Evolutionary conservation across 441 rosid genomes (phyloP), one percentile per base, ranked within the genome.

Genomic region (Brassica balearica): DNA sequence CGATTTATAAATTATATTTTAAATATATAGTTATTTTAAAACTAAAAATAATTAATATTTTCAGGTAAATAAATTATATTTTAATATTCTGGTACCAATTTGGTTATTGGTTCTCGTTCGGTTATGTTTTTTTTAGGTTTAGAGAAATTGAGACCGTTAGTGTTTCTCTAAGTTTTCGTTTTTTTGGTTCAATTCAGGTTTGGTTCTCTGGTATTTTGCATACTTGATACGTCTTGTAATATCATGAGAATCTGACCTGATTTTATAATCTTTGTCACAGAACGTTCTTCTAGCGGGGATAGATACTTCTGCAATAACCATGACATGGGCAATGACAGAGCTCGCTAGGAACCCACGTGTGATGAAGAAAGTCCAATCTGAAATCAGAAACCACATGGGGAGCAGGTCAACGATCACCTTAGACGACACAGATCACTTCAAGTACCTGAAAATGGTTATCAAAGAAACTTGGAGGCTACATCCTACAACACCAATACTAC

Each of bases 381-480:
- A 87, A 81, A 66, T 91, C 15, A 79, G 92, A 82, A 76, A 58
- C 8, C 11, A 46, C 6, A 74, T 81, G 3, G 82, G 81, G 34
- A 83, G 61, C 12, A 86, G 29, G 56, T 75, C 58, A 69, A 71
- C 11, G 15, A 85, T 86, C 3, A 69, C 23, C 0, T 86, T 84
- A 10, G 75, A 43, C 4, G 82, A 80, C 22, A 59, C 71, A 0
- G 86, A 85, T 10, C 51, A 87, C 12, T 82, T 89, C 9, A 32
- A 71, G 0, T 91, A 86, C 75, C 65, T 88, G 0, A 83, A 87
- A 29, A 69, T 86, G 87, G 83, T 86, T 4, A 61, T 85, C 15
- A 91, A 89, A 80, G 93, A 91, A 82, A 87, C 86, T 29, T 72
- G 86, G 38, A 76, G 94, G 59, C 22, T 89, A 64, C 94, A 88